These are phyloP conservation scores for Neurospora sp. DNA, from an alignment of 495 filamentous ascomycete species.

Conservation along the genomic window DNA sequence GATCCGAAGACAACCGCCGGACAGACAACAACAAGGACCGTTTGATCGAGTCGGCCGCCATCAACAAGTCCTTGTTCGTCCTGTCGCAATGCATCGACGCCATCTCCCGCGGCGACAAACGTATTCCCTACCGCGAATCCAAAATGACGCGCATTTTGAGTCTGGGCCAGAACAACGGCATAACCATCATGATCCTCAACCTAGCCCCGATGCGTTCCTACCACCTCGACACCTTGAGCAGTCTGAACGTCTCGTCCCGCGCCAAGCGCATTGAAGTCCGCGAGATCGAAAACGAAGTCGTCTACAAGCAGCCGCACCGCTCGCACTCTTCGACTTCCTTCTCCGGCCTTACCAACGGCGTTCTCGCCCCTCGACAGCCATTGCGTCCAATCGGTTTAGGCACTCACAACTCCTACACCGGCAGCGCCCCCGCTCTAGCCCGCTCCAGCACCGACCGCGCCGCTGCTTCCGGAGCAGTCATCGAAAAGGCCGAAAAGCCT, in stretches of 20 bases:
- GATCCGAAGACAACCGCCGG: conserved; percentile 89
- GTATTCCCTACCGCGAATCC: conserved; percentile 87
- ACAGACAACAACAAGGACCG: conserved; percentile 93
- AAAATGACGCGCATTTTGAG: conserved; percentile 97
- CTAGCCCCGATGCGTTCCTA: conserved; percentile 78
- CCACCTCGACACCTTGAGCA: conserved; percentile 88
- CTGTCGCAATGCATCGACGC: conserved; percentile 94
- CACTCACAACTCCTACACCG: conserved; percentile 48
- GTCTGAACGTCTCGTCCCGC: conserved; percentile 87
- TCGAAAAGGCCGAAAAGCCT: conserved; percentile 54
- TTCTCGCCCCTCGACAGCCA: conserved; percentile 56
- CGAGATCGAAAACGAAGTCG: conserved; percentile 86
- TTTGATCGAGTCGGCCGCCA: conserved; percentile 90
- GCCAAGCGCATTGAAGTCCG: conserved; percentile 95
- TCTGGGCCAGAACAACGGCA: conserved; percentile 87
- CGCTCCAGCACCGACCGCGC: conserved; percentile 29
- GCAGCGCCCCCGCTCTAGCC: conserved; percentile 28
- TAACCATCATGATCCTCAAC: conserved; percentile 95
- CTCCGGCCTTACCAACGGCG: conserved; percentile 24
- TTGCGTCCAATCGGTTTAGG: conserved; percentile 56
- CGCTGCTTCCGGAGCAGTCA: conserved; percentile 37
- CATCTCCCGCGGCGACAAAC: conserved; percentile 55
- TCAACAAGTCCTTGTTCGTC: conserved; percentile 96
- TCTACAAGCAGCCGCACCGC: conserved; percentile 63
- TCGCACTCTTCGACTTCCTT: background rate